These are phyloP conservation scores for Yamadazyma blattariae DNA, from an alignment of 1,139 yeast species.

Conservation along the genomic window DNA sequence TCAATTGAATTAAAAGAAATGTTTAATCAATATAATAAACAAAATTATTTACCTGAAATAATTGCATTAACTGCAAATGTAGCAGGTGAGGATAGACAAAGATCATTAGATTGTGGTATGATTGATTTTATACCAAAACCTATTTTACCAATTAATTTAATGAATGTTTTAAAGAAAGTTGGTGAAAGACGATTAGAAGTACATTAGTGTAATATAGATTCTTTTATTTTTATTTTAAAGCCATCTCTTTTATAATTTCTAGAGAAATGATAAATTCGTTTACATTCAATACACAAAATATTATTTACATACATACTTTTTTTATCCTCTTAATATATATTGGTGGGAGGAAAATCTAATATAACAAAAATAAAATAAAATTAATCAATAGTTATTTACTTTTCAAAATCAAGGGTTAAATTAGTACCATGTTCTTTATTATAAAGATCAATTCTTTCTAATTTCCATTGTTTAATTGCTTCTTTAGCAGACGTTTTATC, in stretches of 20 bases:
- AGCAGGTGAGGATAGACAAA: constrained; percentile 52
- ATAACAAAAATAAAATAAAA: too few species aligned
- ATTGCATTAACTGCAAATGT: constrained; percentile 59
- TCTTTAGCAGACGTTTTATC: constrained; percentile 19
- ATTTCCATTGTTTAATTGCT: constrained; percentile 26
- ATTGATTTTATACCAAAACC: constrained; percentile 57
- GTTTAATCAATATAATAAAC: constrained; percentile 21
- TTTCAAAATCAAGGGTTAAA: constrained; percentile 3
- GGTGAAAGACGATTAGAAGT: constrained; percentile 9
- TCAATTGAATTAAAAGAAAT: constrained; percentile 32
- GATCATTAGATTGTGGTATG: constrained; percentile 52
- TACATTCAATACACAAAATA: too few species aligned
- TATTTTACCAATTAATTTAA: constrained; percentile 47
- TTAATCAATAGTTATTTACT: too few species aligned
- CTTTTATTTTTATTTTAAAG: too few species aligned
- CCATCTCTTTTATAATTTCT: too few species aligned
- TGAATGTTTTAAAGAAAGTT: constrained; percentile 22
- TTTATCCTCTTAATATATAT: too few species aligned
- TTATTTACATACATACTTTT: too few species aligned
- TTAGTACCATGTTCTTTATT: constrained; percentile 11
- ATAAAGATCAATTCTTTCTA: constrained; percentile 12
- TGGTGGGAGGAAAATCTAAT: too few species aligned
- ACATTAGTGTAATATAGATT: neutral
- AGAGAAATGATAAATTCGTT: too few species aligned
- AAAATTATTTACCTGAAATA: constrained; percentile 35